Base-by-base conservation (phyloP, 768 basidiomycete species). In the Termitomyces bulborhizus region DNA sequence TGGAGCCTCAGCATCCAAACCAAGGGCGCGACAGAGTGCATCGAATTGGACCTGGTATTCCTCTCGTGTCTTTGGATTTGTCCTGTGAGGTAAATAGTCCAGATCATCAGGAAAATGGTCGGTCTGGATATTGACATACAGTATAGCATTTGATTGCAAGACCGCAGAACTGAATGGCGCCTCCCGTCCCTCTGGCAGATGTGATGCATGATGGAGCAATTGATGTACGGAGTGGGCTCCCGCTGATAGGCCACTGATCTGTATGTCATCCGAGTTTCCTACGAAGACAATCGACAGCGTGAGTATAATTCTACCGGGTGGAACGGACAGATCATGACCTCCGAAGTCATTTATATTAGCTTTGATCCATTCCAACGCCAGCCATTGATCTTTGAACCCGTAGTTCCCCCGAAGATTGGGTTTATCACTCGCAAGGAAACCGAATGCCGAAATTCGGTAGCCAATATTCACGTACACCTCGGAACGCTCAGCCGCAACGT, bases 351-450 rank as follows among this genome's bases (percentile, higher is more conserved):
- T 66, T 21, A 91, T 88, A 60, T 90, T 87, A 16, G 78, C 78
- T 45, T 73, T 79, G 26, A 90, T 71, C 88, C 88, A 90, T 60
- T 79, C 71, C n/a, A 90, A 63, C 0, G 83, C 88, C 18, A 87
- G 63, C 88, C 88, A 90, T 62, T 88, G 87, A 62, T 91, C 89
- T 67, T 90, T 90, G 73, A 91, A 91, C 0, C 89, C 88, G 65
- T 85, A 91, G 62, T 91, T 92, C 3, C 90, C 89, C 15, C 73
- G 72, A 45, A 91, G 65, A 41, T 69, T 64, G 12, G 86, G 86
- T 55, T 79, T 66, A 44, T 86, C 83, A 59, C 77, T 78, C 0
- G 86, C 88, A 21, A 92, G 70, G 63, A 89, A 92, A 0, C 89
- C 89, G 61, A 90, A 86, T 1, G 79, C 87, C 0, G 86, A 88